phyloP scores from a whole-genome alignment of 441 rosid genomes.

The Pelargonium citronellum region DNA sequence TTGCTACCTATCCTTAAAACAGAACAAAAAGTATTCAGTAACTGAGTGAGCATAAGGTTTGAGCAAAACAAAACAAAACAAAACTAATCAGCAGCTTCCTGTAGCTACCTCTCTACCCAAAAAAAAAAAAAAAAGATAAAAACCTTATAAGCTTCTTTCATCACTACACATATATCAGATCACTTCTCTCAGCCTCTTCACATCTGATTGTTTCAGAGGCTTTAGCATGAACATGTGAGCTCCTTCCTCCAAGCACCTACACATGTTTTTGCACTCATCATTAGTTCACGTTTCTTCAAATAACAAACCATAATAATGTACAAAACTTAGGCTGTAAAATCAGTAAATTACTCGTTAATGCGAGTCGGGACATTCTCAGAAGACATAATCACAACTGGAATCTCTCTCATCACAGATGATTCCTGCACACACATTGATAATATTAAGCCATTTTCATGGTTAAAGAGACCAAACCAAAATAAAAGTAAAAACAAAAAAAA shows the following conservation, averaged over 20 bases:
- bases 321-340: neutral
- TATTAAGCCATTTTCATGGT: too few relatives aligned
- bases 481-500: neutral
- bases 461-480: neutral
- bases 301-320: neutral
- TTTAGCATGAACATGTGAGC: slow-evolving; percentile 85
- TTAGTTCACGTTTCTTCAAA: neutral
- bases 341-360: slow-evolving; percentile 46
- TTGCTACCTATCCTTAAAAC: neutral
- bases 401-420: slow-evolving; percentile 61
- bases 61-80: slow-evolving; percentile 1
- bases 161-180: slow-evolving; percentile 24
- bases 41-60: slow-evolving; percentile 2
- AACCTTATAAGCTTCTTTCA: neutral
- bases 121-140: neutral
- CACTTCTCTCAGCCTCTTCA: slow-evolving; percentile 41
- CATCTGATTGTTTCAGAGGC: slow-evolving; percentile 76
- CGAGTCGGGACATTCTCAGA: slow-evolving; percentile 74
- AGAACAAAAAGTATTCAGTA: neutral
- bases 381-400: slow-evolving; percentile 80
- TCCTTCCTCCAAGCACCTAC: slow-evolving; percentile 77
- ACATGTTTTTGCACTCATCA: neutral
- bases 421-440: slow-evolving; percentile 36
- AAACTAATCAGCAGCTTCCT: neutral
- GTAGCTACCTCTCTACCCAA: neutral